A percentile compares a stretch with the other conserved stretches of the same genome.
Evolutionary conservation across 1,284 basidiomycete species (phyloP).

Genomic region (Abortiporus biennis): DNA sequence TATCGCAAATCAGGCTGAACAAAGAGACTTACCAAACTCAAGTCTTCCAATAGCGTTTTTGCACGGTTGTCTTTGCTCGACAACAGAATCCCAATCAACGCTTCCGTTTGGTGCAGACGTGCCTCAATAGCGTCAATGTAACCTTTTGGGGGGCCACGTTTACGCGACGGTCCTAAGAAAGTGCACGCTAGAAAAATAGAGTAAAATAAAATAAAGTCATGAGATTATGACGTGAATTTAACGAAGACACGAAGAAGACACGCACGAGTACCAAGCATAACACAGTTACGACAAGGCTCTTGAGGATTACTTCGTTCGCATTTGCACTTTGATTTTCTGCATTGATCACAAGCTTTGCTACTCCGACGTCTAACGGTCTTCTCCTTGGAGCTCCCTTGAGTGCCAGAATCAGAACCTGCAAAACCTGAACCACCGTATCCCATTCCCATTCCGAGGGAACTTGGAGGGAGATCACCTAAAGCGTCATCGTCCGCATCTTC

Average conservation of each 20-base stretch:
- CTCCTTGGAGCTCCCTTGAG: conserved; percentile 28
- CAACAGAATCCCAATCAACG: conserved; percentile 73
- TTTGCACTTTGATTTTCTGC: conserved; percentile 76
- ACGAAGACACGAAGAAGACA: conserved; percentile 15
- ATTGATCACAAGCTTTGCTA: conserved; percentile 80
- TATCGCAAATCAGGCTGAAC: not conserved
- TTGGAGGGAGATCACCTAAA: conserved; percentile 23
- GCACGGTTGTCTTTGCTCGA: conserved; percentile 62
- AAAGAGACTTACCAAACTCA: conserved; percentile 34
- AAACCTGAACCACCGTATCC: conserved; percentile 15
- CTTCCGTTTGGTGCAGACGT: conserved; percentile 82
- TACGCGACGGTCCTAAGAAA: conserved; percentile 76
- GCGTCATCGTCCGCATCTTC: conserved; percentile 31
- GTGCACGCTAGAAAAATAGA: conserved; percentile 52
- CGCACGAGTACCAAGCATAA: conserved; percentile 64
- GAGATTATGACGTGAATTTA: not conserved
- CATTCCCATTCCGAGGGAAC: conserved; percentile 12
- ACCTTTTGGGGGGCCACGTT: conserved; percentile 81
- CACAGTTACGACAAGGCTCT: conserved; percentile 66
- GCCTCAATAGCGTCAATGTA: conserved; percentile 91
- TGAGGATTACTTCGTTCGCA: conserved; percentile 53
- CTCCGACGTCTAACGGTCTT: conserved; percentile 55
- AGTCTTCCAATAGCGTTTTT: conserved; percentile 50
- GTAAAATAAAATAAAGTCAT: not conserved
- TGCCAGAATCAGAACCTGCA: conserved; percentile 12